Evolutionary conservation across 148 eudicot genomes (phyloP), one percentile per base, ranked within the genome.

Genomic region (Fagopyrum esculentum): DNA sequence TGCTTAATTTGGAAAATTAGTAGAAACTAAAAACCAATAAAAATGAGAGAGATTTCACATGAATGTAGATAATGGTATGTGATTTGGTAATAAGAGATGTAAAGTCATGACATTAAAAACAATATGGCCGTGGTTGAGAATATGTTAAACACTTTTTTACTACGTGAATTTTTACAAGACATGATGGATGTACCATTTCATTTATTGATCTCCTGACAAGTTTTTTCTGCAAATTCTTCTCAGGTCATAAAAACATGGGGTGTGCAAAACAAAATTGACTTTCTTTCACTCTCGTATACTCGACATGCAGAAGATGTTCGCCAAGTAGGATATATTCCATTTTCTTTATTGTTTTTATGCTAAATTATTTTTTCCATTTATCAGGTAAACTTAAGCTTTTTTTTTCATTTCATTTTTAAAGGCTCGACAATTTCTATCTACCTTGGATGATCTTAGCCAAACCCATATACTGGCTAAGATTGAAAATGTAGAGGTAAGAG

Each of bases 231-330:
- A 35, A 35, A 35, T 35, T 66, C 46, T 40, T 49, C 45, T 73
- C 87, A 91, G 96, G 84, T 81, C 50, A 90, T 94, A 79, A 88
- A 93, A 81, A 76, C 98, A 2, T 94, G 98, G 98, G 98, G 98
- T 66, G 92, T 84, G 45, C 83, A 84, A 72, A 94, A 94, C 85
- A 94, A 91, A 80, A 91, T 94, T 57, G 97, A 94, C 75, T 94
- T 94, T 72, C 87, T 94, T 50, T 92, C 98, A 30, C 76, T 94
- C 17, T 90, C 98, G 7, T 89, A 81, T 73, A 90, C 98, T 61
- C 89, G 98, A 15, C 92, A 89, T 57, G 98, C 96, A 40, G 92
- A 94, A 80, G 98, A 94, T 86, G 92, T 94, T 82, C 98, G 97
- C 71, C 87, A 88, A 75, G 98, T 94, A 87, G 79, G 74, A 9